Percentiles rank a stretch among this genome's conserved stretches.
Conservation (phyloP, 495 filamentous ascomycete species). For the Annulohypoxylon moriforme region DNA sequence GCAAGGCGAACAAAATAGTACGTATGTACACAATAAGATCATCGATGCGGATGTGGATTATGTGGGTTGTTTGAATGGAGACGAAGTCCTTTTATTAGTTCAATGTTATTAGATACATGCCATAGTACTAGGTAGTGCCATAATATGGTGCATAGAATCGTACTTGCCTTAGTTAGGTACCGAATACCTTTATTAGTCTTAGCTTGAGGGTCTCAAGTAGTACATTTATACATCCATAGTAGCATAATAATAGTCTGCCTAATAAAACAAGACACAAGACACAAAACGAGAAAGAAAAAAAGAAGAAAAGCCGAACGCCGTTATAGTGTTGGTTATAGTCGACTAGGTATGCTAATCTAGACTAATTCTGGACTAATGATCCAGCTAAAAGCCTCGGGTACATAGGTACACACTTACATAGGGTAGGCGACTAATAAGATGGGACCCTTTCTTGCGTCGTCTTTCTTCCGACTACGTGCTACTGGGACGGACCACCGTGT, state of each 20-base stretch:
- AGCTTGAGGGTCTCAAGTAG: not conserved
- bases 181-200: conserved; percentile 15
- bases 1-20: conserved; percentile 8
- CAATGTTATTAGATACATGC: not conserved
- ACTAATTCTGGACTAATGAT: conserved; percentile 14
- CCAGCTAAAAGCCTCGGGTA: conserved; percentile 31
- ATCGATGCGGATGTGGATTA: conserved; percentile 5
- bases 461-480: conserved; percentile 41
- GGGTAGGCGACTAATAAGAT: conserved; percentile 35
- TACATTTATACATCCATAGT: not conserved
- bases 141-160: not conserved
- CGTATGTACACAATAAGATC: conserved; percentile 1
- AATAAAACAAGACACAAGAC: not conserved
- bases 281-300: not conserved
- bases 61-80: conserved; percentile 18
- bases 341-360: conserved; percentile 14
- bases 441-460: conserved; percentile 26
- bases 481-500: conserved; percentile 40
- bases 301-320: conserved; percentile 10
- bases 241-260: not conserved
- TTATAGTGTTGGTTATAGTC: conserved; percentile 22
- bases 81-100: conserved; percentile 23
- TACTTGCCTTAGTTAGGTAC: conserved; percentile 25
- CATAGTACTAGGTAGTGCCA: not conserved
- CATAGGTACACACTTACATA: not conserved